These are phyloP conservation scores for Ophiosphaerella narmari DNA, from an alignment of 2,329 filamentous ascomycete genomes.

Conservation along the genomic window DNA sequence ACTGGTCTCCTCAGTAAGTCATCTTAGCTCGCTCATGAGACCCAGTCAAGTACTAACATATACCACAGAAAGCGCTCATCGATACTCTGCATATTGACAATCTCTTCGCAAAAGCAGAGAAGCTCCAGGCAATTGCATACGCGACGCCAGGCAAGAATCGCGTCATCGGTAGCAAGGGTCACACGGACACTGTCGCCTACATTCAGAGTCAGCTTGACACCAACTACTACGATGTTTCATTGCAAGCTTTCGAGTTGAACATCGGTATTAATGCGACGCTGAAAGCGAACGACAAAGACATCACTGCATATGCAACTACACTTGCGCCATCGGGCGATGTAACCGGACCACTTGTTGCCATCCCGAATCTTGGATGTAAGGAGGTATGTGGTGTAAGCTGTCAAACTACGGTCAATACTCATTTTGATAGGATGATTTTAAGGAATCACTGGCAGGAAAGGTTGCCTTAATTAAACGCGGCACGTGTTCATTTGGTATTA, in stretches of 20 bases:
- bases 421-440: conserved; percentile 60
- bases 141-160: conserved; percentile 46
- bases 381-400: conserved; percentile 19
- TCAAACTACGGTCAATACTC: too few species aligned
- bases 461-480: conserved; percentile 75
- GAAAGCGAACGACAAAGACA: conserved; percentile 33
- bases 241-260: conserved; percentile 33
- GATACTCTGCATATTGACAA: conserved; percentile 31
- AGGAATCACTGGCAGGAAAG: conserved; percentile 61
- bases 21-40: background rate
- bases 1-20: conserved; percentile 32
- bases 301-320: conserved; percentile 31
- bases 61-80: conserved; percentile 27
- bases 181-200: conserved; percentile 47
- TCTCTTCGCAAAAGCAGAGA: conserved; percentile 33
- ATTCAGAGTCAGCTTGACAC: conserved; percentile 39
- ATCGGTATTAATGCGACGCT: conserved; percentile 35
- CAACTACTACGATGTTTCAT: conserved; percentile 45
- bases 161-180: conserved; percentile 47
- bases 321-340: conserved; percentile 39
- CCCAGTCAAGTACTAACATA: conserved; percentile 1
- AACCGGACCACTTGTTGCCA: conserved; percentile 35
- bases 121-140: conserved; percentile 47
- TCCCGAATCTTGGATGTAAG: conserved; percentile 42
- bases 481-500: conserved; percentile 71